These are phyloP conservation scores for Onygenales sp. DNA, from an alignment of 2,329 filamentous ascomycete species.

Conservation along the genomic window DNA sequence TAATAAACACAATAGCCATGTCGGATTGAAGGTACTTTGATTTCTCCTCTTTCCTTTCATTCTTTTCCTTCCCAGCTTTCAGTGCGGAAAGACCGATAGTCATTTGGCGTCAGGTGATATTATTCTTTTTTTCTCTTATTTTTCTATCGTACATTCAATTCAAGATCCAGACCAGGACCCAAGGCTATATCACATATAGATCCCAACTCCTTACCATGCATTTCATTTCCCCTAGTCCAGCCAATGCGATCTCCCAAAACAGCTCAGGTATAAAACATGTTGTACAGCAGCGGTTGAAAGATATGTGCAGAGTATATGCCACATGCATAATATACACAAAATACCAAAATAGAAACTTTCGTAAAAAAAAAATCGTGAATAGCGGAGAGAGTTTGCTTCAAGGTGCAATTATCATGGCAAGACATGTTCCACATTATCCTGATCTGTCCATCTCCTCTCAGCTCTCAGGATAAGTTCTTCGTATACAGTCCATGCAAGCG, in stretches of 20 bases:
- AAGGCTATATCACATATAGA: too few relatives aligned
- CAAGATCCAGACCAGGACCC: too few relatives aligned
- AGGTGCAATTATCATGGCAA: background rate
- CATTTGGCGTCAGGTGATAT: too few relatives aligned
- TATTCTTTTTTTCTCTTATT: too few relatives aligned
- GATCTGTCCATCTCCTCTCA: conserved; percentile 36
- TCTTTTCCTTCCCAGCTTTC: background rate
- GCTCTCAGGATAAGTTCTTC: conserved; percentile 80
- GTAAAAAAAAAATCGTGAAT: background rate
- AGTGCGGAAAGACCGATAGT: too few relatives aligned
- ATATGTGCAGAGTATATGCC: background rate
- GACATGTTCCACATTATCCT: conserved; percentile 16
- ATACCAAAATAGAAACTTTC: background rate
- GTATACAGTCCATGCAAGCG: conserved; percentile 95
- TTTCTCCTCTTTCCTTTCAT: too few relatives aligned
- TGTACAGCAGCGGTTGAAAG: background rate
- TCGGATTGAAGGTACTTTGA: too few relatives aligned
- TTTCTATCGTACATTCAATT: too few relatives aligned
- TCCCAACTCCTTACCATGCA: too few relatives aligned
- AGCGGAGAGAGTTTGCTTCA: background rate
- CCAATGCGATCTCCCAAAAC: too few relatives aligned
- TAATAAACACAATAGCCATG: too few relatives aligned
- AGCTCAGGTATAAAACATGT: background rate
- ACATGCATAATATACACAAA: background rate
- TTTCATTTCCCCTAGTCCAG: too few relatives aligned